Evolutionary conservation across 2,329 filamentous ascomycete genomes (phyloP).

Genomic region (Gyromitra esculenta): DNA sequence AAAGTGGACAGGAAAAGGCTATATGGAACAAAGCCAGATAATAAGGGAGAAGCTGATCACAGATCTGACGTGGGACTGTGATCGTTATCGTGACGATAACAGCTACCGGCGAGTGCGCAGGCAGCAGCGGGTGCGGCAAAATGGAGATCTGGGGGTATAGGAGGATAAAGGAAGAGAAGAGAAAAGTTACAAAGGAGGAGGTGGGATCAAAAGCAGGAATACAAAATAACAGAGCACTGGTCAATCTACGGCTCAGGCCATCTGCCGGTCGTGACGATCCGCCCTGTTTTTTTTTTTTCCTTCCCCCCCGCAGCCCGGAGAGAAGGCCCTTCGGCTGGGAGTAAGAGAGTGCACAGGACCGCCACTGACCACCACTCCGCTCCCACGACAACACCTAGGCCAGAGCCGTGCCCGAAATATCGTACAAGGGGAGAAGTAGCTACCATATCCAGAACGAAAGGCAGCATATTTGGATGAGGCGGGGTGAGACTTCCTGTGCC

Average conservation of each 20-base stretch:
- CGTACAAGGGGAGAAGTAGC: conserved; percentile 44
- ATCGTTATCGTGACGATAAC: conserved; percentile 50
- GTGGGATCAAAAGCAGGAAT: conserved; percentile 50
- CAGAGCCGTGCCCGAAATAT: conserved; percentile 46
- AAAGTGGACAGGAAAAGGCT: conserved; percentile 42
- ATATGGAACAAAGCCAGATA: conserved; percentile 39
- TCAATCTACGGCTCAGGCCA: conserved; percentile 52
- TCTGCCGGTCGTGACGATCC: conserved; percentile 49
- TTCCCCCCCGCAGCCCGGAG: conserved; percentile 47
- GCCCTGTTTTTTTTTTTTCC: conserved; percentile 50
- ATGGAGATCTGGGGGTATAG: conserved; percentile 37
- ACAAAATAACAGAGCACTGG: conserved; percentile 46
- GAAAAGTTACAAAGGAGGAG: conserved; percentile 46
- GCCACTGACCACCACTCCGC: conserved; percentile 44
- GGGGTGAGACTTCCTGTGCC: conserved; percentile 46
- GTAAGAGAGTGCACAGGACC: conserved; percentile 40
- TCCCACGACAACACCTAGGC: conserved; percentile 35
- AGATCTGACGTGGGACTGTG: conserved; percentile 44
- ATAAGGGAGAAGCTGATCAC: conserved; percentile 36
- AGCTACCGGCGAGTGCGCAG: conserved; percentile 49
- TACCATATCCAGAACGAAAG: conserved; percentile 46
- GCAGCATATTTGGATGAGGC: conserved; percentile 48
- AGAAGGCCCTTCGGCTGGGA: conserved; percentile 45
- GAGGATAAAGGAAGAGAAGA: conserved; percentile 42
- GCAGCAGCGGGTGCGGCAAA: conserved; percentile 35